Conservation (phyloP, 179 eudicot species). For the Beta corolliflora region DNA sequence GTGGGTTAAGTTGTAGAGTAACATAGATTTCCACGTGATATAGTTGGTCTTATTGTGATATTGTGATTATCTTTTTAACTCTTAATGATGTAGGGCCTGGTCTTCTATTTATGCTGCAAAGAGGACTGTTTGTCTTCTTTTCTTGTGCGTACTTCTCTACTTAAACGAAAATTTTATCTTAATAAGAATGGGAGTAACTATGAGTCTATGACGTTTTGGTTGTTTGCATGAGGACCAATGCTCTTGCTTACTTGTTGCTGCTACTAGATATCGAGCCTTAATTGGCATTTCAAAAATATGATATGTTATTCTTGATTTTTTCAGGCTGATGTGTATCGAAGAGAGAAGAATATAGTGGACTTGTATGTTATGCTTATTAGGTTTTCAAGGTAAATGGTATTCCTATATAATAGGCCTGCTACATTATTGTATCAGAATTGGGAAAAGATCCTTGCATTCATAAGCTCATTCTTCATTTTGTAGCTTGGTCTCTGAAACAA, state of each 20-base stretch:
- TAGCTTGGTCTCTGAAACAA: conserved; percentile 90
- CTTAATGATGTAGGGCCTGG: not conserved
- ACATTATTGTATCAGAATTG: not conserved
- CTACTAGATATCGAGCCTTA: not conserved
- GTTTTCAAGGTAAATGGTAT: conserved; percentile 69
- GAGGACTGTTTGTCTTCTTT: not conserved
- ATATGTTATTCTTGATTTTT: conserved; percentile 19
- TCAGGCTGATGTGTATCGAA: conserved; percentile 85
- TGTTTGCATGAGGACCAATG: not conserved
- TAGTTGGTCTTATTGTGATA: not conserved
- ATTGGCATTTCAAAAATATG: conserved; percentile 1
- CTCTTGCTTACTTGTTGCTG: not conserved
- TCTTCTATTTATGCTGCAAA: not conserved
- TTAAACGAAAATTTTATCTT: not conserved
- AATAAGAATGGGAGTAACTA: no score
- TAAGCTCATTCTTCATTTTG: conserved; percentile 19
- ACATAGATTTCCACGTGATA: not conserved
- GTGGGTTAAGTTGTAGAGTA: not conserved
- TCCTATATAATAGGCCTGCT: not conserved
- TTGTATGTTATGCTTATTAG: conserved; percentile 83
- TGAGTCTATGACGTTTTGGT: not conserved
- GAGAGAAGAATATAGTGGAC: conserved; percentile 74
- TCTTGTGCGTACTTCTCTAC: not conserved
- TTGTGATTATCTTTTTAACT: not conserved
- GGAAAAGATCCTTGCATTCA: not conserved